These are phyloP conservation scores for Quaeritorhiza haematococci DNA, from an alignment of 371 early-diverging fungal genomes.

Conservation along the genomic window DNA sequence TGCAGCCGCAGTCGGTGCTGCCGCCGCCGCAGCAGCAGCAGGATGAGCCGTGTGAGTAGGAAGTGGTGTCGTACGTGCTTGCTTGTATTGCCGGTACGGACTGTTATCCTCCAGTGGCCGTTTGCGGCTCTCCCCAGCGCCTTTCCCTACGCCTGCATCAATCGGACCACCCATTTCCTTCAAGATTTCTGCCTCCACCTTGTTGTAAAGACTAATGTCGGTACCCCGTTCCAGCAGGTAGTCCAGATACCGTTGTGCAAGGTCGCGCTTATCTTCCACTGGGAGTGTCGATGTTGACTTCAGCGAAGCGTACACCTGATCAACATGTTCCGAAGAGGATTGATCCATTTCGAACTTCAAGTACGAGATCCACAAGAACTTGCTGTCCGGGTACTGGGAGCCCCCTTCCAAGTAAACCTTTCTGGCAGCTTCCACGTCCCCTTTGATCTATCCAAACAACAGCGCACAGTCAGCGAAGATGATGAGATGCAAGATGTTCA, in stretches of 20 bases:
- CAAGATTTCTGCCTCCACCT: conserved; percentile 18
- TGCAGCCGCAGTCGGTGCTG: background rate
- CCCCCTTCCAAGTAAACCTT: conserved; percentile 33
- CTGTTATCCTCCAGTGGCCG: background rate
- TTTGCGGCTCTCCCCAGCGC: background rate
- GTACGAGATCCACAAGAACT: conserved; percentile 49
- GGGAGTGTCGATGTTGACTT: conserved; percentile 31
- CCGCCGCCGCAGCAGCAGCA: background rate
- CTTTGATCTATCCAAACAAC: conserved; percentile 14
- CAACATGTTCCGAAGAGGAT: conserved; percentile 33
- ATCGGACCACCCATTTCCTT: background rate
- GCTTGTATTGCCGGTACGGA: background rate
- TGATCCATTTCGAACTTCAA: conserved; percentile 57
- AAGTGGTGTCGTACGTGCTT: background rate
- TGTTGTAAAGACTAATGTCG: conserved; percentile 9
- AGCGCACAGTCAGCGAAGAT: background rate
- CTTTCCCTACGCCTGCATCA: background rate
- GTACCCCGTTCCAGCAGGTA: conserved; percentile 45
- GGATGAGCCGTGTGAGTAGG: background rate
- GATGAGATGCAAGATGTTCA: conserved; percentile 1
- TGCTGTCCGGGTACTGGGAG: conserved; percentile 29
- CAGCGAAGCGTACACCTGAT: conserved; percentile 41
- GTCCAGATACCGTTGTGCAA: conserved; percentile 46
- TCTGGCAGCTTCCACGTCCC: conserved; percentile 43
- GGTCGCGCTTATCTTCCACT: conserved; percentile 38